These are phyloP conservation scores for Pseudocercospora fuligena DNA, from an alignment of 2,329 filamentous ascomycete species.

Conservation along the genomic window DNA sequence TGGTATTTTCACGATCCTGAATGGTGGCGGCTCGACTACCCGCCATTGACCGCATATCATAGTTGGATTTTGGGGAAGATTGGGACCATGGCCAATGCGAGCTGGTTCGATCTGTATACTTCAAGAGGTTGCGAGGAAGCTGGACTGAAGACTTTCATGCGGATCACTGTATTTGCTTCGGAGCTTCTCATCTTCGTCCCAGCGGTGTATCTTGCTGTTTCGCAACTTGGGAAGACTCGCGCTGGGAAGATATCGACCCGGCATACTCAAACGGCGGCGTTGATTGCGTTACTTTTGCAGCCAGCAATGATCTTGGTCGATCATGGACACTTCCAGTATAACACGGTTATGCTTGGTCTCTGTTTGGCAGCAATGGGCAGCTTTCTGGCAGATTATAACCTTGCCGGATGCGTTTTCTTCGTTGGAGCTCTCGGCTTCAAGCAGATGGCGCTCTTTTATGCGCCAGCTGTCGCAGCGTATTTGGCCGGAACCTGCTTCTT, in stretches of 20 bases:
- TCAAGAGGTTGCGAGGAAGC: slow-evolving; percentile 82
- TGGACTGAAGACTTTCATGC: slow-evolving; percentile 90
- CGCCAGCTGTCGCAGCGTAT: slow-evolving; percentile 90
- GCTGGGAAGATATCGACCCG: slow-evolving; percentile 60
- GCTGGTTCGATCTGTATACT: slow-evolving; percentile 84
- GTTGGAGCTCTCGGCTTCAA: slow-evolving; percentile 92
- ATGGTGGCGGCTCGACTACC: slow-evolving; percentile 98
- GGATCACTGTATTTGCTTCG: slow-evolving; percentile 84
- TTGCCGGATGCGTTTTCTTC: slow-evolving; percentile 92
- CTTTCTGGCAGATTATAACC: slow-evolving; percentile 77
- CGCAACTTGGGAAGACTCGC: slow-evolving; percentile 60
- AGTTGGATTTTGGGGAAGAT: slow-evolving; percentile 92
- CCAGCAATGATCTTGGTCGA: slow-evolving; percentile 89
- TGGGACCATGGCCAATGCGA: slow-evolving; percentile 74
- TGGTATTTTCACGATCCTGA: slow-evolving; percentile 97
- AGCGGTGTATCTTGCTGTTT: slow-evolving; percentile 82
- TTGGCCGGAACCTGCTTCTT: slow-evolving; percentile 82
- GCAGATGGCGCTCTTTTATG: slow-evolving; percentile 98
- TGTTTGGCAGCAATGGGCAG: slow-evolving; percentile 84
- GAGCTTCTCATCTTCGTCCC: slow-evolving; percentile 91
- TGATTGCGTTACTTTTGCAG: slow-evolving; percentile 88
- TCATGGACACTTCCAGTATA: slow-evolving; percentile 96
- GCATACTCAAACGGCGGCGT: slow-evolving; percentile 52
- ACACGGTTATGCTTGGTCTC: slow-evolving; percentile 95
- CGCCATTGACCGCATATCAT: slow-evolving; percentile 95